These are phyloP conservation scores for Endotrypanum monterogeii DNA, from an alignment of 208 protist genomes.

Conservation along the genomic window DNA sequence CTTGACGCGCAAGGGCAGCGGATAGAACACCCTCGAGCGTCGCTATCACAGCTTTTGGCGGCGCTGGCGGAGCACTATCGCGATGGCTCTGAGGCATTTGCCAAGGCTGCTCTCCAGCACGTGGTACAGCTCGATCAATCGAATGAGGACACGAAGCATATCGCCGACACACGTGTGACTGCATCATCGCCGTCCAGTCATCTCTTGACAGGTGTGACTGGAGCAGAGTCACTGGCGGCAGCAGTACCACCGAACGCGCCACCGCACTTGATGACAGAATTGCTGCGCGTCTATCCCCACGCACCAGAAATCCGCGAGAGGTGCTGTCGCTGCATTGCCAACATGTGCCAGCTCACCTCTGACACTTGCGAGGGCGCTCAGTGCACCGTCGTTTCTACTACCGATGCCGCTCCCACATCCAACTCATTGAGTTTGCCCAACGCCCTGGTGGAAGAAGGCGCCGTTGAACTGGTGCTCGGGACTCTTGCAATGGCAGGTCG, in stretches of 20 bases:
- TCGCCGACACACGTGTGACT: conserved; percentile 26
- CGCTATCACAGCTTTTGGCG: conserved; percentile 34
- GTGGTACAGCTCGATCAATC: conserved; percentile 64
- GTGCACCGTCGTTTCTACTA: neutral
- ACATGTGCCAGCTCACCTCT: conserved; percentile 66
- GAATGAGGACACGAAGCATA: conserved; percentile 53
- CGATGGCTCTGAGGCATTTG: conserved; percentile 34
- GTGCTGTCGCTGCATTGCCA: conserved; percentile 83
- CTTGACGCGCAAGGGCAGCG: conserved; percentile 27
- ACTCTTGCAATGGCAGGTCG: conserved; percentile 47
- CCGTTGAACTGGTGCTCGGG: conserved; percentile 65
- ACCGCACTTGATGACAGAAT: conserved; percentile 45
- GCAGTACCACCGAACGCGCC: neutral
- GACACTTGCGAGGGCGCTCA: neutral
- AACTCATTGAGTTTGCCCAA: conserved; percentile 34
- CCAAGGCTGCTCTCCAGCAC: conserved; percentile 38
- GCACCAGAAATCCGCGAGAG: conserved; percentile 55
- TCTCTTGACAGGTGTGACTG: neutral
- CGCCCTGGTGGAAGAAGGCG: conserved; percentile 56
- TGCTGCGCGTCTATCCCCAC: conserved; percentile 62
- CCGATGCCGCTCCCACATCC: neutral
- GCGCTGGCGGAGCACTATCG: conserved; percentile 39
- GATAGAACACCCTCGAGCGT: neutral
- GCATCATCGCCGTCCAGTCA: neutral
- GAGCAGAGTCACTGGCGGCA: neutral